Evolutionary conservation across 257 asterid genomes (phyloP).

Genomic region (Leptodermis oblonga): DNA sequence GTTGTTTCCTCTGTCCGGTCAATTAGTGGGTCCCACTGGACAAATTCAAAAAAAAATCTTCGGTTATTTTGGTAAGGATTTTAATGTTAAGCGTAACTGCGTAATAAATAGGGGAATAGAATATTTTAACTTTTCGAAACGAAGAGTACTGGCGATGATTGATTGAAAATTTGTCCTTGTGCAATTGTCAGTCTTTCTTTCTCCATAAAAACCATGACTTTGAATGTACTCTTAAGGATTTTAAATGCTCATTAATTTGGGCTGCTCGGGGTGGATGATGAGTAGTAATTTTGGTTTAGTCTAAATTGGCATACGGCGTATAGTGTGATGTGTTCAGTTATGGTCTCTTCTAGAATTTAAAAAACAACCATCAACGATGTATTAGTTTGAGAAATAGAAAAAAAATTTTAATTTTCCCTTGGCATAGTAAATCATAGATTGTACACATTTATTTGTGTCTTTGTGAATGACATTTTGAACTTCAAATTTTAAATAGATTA

Average conservation of each 20-base stretch:
- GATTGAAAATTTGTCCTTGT: neutral
- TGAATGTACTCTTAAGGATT: neutral
- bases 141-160: neutral
- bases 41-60: constrained; percentile 5
- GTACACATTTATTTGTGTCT: no score
- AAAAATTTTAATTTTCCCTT: no score
- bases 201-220: neutral
- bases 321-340: no score
- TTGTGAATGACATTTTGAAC: no score
- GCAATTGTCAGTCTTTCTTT: neutral
- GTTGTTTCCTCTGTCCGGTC: constrained; percentile 31
- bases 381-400: no score
- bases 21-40: constrained; percentile 23
- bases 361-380: no score
- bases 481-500: no score
- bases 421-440: no score
- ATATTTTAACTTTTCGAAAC: neutral
- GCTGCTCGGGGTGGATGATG: neutral
- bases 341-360: no score
- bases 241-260: constrained; percentile 1
- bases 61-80: neutral
- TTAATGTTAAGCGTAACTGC: neutral
- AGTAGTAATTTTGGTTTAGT: no score
- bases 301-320: no score
- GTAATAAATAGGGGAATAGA: constrained; percentile 1